Evolutionary conservation across 768 basidiomycete species (phyloP), one percentile per base, ranked within the genome.

Genomic region (Mrakia frigida): DNA sequence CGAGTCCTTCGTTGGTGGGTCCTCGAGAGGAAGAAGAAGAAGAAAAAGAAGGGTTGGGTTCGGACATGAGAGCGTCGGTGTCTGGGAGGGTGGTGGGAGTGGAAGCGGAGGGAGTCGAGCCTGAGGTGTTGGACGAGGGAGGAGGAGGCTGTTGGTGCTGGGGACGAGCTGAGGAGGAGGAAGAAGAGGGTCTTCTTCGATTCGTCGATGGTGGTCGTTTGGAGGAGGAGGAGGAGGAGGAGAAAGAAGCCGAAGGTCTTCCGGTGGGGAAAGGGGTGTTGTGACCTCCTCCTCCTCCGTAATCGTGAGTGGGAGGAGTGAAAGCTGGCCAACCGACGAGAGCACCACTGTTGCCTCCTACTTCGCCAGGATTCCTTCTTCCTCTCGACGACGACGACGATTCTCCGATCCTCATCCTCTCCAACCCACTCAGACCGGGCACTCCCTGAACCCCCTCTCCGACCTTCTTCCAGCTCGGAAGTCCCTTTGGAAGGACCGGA

Each of bases 401-500:
- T 6, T 37, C 14, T 25, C 23, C 65, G 6, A 25, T 39, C 35
- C 37, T 35, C 65, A 68, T 68, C 65, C 65, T 35, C 25, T 41
- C 65, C 21, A 68, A 23, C 65, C 37, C 65, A 37, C 37, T 39
- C 37, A 68, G 31, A 10, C 65, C 31, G 21, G 65, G 65, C 37
- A 41, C 65, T 9, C 37, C 65, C 35, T 68, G 65, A 41, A 68
- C 65, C 1, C 65, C 65, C 65, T 68, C 65, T 4, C 65, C 65
- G 28, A 39, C 74, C 43, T 73, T 43, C 16, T 61, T 41, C 35
- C 72, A 73, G 37, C 63, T 59, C n/a, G 76, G 76, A 6, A 77
- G n/a, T 25, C 70, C 70, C 31, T 65, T 46, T 6, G 76, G 76
- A 33, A 77, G 56, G 16, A 52, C 52, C n/a, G 76, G 76, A 31